A percentile compares a stretch with the other conserved stretches of the same genome.
Conservation (phyloP, 2,329 filamentous ascomycete species). For the Fusarium brevicatenulatum region DNA sequence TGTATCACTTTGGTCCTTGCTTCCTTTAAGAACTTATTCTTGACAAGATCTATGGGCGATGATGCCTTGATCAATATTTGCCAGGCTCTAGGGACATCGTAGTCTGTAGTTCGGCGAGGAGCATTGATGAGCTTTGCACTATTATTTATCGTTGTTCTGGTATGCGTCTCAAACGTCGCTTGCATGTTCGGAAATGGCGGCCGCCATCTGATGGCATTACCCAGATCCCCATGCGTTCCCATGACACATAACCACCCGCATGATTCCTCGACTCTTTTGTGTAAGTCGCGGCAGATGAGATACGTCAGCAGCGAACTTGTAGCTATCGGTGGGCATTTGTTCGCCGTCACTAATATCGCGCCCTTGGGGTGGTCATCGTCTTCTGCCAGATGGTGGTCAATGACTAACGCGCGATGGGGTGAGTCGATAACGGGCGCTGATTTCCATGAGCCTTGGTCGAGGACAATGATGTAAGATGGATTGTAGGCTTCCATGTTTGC, state of each 20-base stretch:
- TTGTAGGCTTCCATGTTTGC: constrained; percentile 59
- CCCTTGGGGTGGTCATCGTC: constrained; percentile 65
- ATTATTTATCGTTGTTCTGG: constrained; percentile 70
- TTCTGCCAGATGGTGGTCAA: constrained; percentile 72
- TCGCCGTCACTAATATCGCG: constrained; percentile 68
- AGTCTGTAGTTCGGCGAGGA: constrained; percentile 69
- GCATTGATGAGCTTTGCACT: constrained; percentile 73
- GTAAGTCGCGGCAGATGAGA: constrained; percentile 67
- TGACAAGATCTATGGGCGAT: constrained; percentile 62
- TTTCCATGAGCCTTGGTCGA: constrained; percentile 71
- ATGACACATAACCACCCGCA: constrained; percentile 72
- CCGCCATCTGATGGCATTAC: constrained; percentile 72
- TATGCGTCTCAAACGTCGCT: constrained; percentile 66
- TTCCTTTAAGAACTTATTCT: constrained; percentile 58
- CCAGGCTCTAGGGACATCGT: constrained; percentile 71
- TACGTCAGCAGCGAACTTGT: constrained; percentile 73
- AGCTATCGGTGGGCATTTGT: constrained; percentile 71
- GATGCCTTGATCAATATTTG: constrained; percentile 62
- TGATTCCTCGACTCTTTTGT: constrained; percentile 57
- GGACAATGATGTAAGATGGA: constrained; percentile 69
- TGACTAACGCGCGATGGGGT: constrained; percentile 64
- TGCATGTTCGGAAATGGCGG: constrained; percentile 74
- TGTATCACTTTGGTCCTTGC: constrained; percentile 66
- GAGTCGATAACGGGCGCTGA: constrained; percentile 63
- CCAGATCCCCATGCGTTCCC: constrained; percentile 74